phyloP scores from a whole-genome alignment of 345 rosid species.

The Citrus reticulata region DNA sequence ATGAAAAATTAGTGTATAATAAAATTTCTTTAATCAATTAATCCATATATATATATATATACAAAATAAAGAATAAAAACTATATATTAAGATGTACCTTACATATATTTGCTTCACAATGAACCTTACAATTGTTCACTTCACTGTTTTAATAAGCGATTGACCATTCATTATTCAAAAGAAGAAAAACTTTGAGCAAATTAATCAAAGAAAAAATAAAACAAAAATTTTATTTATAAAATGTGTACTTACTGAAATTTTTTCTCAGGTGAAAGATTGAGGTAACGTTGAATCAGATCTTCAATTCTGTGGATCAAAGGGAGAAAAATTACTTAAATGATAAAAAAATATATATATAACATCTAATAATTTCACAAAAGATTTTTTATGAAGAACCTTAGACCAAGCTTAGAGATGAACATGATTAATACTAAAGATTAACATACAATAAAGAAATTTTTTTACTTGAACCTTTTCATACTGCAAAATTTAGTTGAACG shows the following conservation, averaged over 20 bases:
- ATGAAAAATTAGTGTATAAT: neutral
- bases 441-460: neutral
- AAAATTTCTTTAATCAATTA: no score
- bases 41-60: no score
- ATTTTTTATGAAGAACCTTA: no score
- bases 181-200: neutral
- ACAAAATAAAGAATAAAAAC: neutral
- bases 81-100: no score
- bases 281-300: neutral
- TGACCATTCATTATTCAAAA: no score
- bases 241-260: neutral
- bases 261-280: neutral
- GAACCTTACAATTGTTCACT: neutral
- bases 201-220: neutral
- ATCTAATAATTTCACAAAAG: no score
- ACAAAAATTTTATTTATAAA: neutral
- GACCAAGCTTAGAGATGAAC: no score
- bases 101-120: neutral
- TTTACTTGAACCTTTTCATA: neutral
- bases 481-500: neutral
- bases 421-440: neutral
- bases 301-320: neutral
- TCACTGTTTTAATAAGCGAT: neutral
- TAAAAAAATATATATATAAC: neutral
- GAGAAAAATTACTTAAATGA: neutral